Percentiles rank a stretch among this genome's conserved stretches.
These are phyloP conservation scores for Neurospora hispaniola DNA, from an alignment of 495 filamentous ascomycete genomes.

Conservation along the genomic window DNA sequence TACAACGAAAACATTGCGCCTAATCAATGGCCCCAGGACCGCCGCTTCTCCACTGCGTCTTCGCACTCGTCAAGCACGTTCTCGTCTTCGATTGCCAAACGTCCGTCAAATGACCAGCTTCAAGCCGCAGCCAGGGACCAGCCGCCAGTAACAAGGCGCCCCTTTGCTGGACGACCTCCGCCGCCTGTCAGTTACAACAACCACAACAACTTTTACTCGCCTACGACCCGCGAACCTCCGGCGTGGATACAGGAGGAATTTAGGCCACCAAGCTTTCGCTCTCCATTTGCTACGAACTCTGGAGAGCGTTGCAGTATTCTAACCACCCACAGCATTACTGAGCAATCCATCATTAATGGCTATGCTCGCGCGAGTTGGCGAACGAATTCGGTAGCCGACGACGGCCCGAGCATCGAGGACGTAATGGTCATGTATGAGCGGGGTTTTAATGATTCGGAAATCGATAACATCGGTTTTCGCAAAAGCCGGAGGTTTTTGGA, in stretches of 20 bases:
- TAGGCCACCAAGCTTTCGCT: background rate
- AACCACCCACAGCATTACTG: conserved; percentile 64
- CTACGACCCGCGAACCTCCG: background rate
- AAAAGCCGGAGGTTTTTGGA: conserved; percentile 21
- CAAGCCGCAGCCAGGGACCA: conserved; percentile 10
- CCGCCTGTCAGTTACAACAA: background rate
- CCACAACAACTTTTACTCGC: background rate
- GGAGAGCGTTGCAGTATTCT: conserved; percentile 66
- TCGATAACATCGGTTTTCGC: conserved; percentile 23
- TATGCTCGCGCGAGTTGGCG: conserved; percentile 39
- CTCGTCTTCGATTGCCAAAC: conserved; percentile 25
- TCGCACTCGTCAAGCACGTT: conserved; percentile 33
- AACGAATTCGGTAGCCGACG: conserved; percentile 48
- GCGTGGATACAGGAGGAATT: background rate
- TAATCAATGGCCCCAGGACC: conserved; percentile 24
- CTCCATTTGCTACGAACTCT: conserved; percentile 1
- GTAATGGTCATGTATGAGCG: conserved; percentile 88
- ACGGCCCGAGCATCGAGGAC: conserved; percentile 79
- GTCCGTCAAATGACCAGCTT: conserved; percentile 23
- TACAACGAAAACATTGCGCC: conserved; percentile 6
- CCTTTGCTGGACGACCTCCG: background rate
- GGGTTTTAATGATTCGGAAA: conserved; percentile 57
- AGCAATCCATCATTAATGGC: conserved; percentile 37
- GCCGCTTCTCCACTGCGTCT: conserved; percentile 37
- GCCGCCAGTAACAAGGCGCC: background rate